Evolutionary conservation across 176 grass and related monocot species (phyloP).

Genomic region (Panicum miliaceum): DNA sequence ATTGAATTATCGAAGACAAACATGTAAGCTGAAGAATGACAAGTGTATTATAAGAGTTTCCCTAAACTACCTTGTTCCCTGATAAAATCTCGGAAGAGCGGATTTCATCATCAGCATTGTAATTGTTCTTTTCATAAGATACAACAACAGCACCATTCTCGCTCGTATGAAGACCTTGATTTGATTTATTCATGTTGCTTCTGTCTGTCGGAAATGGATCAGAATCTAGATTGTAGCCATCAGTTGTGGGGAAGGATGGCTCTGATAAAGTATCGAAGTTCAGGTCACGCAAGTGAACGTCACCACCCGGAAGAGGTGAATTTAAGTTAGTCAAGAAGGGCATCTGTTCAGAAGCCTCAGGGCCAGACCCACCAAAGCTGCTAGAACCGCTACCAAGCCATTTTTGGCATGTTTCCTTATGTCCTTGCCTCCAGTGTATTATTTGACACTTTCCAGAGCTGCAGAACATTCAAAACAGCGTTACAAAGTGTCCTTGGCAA

Average conservation of each 20-base stretch:
- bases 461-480: slow-evolving; percentile 39
- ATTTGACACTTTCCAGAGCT: slow-evolving; percentile 99
- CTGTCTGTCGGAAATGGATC: slow-evolving; percentile 50
- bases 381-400: slow-evolving; percentile 52
- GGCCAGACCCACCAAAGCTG: slow-evolving; percentile 49
- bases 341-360: slow-evolving; percentile 61
- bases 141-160: slow-evolving; percentile 50
- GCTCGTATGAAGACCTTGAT: slow-evolving; percentile 51
- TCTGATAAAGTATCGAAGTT: slow-evolving; percentile 64
- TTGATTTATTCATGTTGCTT: slow-evolving; percentile 53
- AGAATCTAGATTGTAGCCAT: slow-evolving; percentile 48
- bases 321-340: slow-evolving; percentile 72
- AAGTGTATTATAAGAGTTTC: slow-evolving; percentile 5
- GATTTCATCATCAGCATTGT: slow-evolving; percentile 45
- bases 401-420: slow-evolving; percentile 85
- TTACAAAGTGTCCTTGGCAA: slow-evolving; percentile 2
- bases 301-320: slow-evolving; percentile 68
- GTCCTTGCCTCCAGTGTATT: slow-evolving; percentile 92
- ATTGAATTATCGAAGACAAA: slow-evolving; percentile 38
- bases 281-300: slow-evolving; percentile 57
- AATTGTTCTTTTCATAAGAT: slow-evolving; percentile 47
- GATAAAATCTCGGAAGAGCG: slow-evolving; percentile 53
- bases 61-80: slow-evolving; percentile 51
- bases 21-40: neutral
- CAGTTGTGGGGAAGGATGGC: slow-evolving; percentile 48